phyloP scores from a whole-genome alignment of 2,329 filamentous ascomycete species.

The Verticillium nonalfalfae region DNA sequence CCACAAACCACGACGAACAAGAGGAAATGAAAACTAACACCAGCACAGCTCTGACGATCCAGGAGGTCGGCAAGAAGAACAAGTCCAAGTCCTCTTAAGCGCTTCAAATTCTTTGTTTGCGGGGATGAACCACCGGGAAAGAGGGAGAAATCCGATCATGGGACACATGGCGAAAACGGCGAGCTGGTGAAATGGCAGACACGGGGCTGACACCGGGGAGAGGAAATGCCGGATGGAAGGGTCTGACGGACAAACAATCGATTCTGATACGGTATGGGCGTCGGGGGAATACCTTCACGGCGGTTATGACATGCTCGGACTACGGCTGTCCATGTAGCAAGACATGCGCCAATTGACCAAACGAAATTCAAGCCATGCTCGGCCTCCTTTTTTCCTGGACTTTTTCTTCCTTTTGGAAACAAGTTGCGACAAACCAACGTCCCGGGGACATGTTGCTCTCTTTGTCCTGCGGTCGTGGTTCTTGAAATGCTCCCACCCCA shows the following conservation, averaged over 20 bases:
- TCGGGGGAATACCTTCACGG: not conserved
- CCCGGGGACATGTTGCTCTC: too few relatives aligned
- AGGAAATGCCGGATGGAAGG: not conserved
- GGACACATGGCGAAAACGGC: not conserved
- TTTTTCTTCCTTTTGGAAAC: too few relatives aligned
- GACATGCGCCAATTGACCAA: not conserved
- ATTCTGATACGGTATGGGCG: not conserved
- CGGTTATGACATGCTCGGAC: not conserved
- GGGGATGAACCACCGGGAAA: slow-evolving; percentile 9
- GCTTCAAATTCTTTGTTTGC: not conserved
- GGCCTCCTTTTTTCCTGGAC: not conserved
- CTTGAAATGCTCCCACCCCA: too few relatives aligned
- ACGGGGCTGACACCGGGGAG: not conserved
- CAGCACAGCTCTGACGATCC: slow-evolving; percentile 41
- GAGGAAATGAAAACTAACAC: slow-evolving; percentile 1
- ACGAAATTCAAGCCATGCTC: not conserved
- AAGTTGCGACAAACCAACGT: too few relatives aligned
- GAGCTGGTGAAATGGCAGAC: not conserved
- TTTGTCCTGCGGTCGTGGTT: too few relatives aligned
- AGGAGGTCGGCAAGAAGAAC: slow-evolving; percentile 52
- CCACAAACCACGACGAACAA: not conserved
- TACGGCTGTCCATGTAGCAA: not conserved
- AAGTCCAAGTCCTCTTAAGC: slow-evolving; percentile 33
- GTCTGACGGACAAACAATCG: not conserved
- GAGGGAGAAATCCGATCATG: slow-evolving; percentile 2